Conservation (phyloP, 2,329 filamentous ascomycete genomes). For the Hypoxylon sp. region DNA sequence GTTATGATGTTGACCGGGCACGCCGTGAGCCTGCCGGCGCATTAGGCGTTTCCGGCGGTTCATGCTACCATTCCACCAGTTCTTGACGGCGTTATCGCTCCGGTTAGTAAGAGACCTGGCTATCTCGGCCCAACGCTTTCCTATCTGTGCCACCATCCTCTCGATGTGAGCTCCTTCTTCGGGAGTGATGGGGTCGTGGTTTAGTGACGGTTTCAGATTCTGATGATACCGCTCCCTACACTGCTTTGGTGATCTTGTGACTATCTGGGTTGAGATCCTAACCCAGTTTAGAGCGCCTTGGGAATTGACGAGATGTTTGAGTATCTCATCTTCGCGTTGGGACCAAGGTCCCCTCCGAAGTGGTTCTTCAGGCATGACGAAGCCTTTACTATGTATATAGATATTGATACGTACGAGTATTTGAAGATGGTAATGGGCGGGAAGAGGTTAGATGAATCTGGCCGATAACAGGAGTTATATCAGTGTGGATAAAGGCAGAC, state of each 20-base stretch:
- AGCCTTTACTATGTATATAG: conserved; percentile 6
- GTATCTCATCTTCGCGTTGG: conserved; percentile 78
- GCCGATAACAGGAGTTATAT: not conserved
- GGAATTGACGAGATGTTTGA: conserved; percentile 78
- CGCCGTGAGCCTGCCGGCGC: conserved; percentile 57
- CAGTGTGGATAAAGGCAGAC: not conserved
- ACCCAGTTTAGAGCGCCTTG: conserved; percentile 92
- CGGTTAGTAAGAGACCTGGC: conserved; percentile 84
- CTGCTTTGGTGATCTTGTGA: conserved; percentile 89
- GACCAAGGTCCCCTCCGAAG: conserved; percentile 83
- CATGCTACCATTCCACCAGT: conserved; percentile 97
- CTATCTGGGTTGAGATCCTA: conserved; percentile 81
- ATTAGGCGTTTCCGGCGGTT: conserved; percentile 77
- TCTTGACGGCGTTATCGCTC: conserved; percentile 96
- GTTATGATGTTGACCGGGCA: conserved; percentile 40
- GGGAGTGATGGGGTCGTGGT: conserved; percentile 79
- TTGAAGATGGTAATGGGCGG: conserved; percentile 2
- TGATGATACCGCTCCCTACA: conserved; percentile 95
- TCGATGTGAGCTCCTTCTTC: conserved; percentile 83
- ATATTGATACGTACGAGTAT: not conserved
- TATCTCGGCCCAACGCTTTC: conserved; percentile 95
- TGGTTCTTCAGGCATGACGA: conserved; percentile 7
- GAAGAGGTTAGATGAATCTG: not conserved
- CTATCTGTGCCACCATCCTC: conserved; percentile 80
- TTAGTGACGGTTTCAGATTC: conserved; percentile 84